Evolutionary conservation across 2,329 filamentous ascomycete species (phyloP), one percentile per base, ranked within the genome.

Genomic region (Alternaria consortialis): DNA sequence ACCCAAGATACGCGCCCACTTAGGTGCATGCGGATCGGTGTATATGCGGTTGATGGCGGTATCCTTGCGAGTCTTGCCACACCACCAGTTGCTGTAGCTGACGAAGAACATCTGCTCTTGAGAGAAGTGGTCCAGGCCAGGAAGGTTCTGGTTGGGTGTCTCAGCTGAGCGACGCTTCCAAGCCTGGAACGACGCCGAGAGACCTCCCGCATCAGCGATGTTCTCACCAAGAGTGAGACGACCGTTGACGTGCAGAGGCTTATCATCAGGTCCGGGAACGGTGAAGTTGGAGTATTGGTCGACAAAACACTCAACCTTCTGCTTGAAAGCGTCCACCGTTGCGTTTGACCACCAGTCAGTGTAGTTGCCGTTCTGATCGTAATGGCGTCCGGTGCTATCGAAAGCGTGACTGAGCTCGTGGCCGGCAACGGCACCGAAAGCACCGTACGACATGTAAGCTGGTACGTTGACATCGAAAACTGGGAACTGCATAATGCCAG

Each of bases 361-460:
- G 70, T 85, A 86, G 69, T 88, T 89, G 23, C 88, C 89, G 42
- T 84, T 86, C 65, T 88, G 81, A 68, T 91, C 87, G 65, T 87
- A 91, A 66, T 88, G 84, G 17, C 87, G 83, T 8, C 89, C 89
- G 0, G 83, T 86, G 34, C 84, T 88, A 73, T 92, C 90, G 68
- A 92, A 91, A 12, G 87, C 89, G 46, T 92, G 90, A 4, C 87
- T 88, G 7, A 92, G 82, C 73, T 91, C 89, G 69, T 92, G 90
- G 2, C 89, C 90, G 8, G 86, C 86, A 2, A 91, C 84, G 1
- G 86, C 84, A 0, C 89, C 90, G 71, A 91, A 89, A 0, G 86
- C 87, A n/a, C 89, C 89, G 72, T 91, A 92, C 9, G 85, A 85
- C 37, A 91, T 78, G 67, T 91, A 92, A 25, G 85, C 79, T 0